Percentiles rank a stretch among this genome's conserved stretches.
Conservation (phyloP, 1,284 basidiomycete species). For the Ustilago shanxiensis region DNA sequence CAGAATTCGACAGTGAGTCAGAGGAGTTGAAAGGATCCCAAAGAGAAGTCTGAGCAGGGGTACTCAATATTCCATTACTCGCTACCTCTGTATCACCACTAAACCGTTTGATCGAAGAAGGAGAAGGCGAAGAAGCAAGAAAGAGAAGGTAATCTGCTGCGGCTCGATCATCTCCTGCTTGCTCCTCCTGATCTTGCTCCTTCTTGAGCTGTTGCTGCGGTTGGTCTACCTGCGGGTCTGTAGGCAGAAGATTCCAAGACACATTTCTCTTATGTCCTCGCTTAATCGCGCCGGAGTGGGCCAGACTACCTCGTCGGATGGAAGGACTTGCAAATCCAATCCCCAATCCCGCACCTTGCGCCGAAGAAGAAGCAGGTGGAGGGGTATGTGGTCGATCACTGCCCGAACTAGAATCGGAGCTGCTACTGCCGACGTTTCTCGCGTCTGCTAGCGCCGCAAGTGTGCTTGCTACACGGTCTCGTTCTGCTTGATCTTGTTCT, state of each 20-base stretch:
- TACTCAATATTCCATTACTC: constrained; percentile 23
- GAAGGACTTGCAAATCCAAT: constrained; percentile 26
- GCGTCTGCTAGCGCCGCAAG: constrained; percentile 41
- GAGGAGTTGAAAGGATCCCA: constrained; percentile 45
- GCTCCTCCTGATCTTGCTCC: constrained; percentile 7
- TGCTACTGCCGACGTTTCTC: constrained; percentile 16
- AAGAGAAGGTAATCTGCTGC: constrained; percentile 49
- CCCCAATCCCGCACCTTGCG: constrained; percentile 15
- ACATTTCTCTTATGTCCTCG: constrained; percentile 38
- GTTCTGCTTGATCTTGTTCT: constrained; percentile 46
- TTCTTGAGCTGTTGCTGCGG: neutral
- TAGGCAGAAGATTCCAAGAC: constrained; percentile 22
- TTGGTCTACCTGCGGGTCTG: constrained; percentile 5
- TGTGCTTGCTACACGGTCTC: constrained; percentile 48
- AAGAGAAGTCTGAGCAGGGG: constrained; percentile 37
- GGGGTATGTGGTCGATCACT: constrained; percentile 29
- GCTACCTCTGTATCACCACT: constrained; percentile 15
- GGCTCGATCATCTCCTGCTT: constrained; percentile 22
- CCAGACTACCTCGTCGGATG: constrained; percentile 14
- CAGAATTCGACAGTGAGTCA: constrained; percentile 6
- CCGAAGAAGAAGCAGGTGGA: constrained; percentile 5
- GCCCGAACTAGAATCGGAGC: constrained; percentile 33
- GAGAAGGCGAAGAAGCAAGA: constrained; percentile 39
- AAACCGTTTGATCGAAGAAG: constrained; percentile 33
- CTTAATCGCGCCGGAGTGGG: constrained; percentile 1